Percentiles rank a stretch among this genome's conserved stretches.
These are phyloP conservation scores for Knoxia roxburghii DNA, from an alignment of 257 asterid genomes.

Conservation along the genomic window DNA sequence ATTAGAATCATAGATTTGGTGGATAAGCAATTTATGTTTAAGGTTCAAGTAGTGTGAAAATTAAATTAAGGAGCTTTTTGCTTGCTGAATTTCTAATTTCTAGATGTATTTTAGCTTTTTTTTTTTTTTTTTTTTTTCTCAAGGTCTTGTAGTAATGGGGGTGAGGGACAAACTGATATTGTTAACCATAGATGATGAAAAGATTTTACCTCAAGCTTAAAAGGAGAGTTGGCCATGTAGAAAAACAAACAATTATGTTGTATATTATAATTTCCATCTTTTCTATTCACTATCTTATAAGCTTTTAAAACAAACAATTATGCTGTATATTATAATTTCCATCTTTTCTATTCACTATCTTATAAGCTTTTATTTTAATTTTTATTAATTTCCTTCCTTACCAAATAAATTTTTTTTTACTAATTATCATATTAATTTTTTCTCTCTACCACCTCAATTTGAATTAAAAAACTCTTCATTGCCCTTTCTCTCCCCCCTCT, in stretches of 20 bases:
- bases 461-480: too few species aligned
- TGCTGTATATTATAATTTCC: constrained; percentile 4
- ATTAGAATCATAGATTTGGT: constrained; percentile 44
- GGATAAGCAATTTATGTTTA: constrained; percentile 55
- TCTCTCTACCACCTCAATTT: too few species aligned
- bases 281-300: background rate
- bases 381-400: too few species aligned
- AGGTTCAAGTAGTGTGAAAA: constrained; percentile 42
- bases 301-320: too few species aligned
- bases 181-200: constrained; percentile 8
- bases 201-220: background rate
- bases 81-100: background rate
- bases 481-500: too few species aligned
- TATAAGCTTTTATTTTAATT: too few species aligned
- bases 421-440: too few species aligned
- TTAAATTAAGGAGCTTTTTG: background rate
- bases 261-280: constrained; percentile 1
- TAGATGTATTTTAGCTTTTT: background rate
- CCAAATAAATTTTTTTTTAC: too few species aligned
- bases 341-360: background rate
- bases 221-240: constrained; percentile 5
- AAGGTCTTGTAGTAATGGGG: constrained; percentile 12
- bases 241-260: constrained; percentile 2
- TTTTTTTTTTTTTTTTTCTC: background rate
- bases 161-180: constrained; percentile 20